These are phyloP conservation scores for Chara braunii DNA, from an alignment of 139 green algal species.

Conservation along the genomic window DNA sequence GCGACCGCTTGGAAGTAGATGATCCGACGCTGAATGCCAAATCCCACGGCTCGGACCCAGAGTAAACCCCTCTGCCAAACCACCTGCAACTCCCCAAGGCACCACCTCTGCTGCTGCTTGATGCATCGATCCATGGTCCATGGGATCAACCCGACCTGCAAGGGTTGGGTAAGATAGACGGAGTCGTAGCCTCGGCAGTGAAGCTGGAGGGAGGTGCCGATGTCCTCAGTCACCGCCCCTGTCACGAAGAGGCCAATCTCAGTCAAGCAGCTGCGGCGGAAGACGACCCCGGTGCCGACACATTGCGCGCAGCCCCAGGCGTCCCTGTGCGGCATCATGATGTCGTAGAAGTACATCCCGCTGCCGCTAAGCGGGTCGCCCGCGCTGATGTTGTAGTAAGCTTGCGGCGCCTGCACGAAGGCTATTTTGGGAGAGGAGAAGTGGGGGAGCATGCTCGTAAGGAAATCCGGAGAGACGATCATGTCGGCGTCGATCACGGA, in stretches of 20 bases:
- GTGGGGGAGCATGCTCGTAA: slow-evolving; percentile 25
- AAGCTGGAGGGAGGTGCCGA: background rate
- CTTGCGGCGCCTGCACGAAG: slow-evolving; percentile 32
- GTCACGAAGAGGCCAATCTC: background rate
- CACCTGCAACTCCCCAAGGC: slow-evolving; percentile 28
- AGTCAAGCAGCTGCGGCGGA: slow-evolving; percentile 7
- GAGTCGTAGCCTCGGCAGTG: slow-evolving; percentile 1
- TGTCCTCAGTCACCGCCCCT: too few species aligned
- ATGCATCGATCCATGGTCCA: too few species aligned
- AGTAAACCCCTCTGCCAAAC: slow-evolving; percentile 31
- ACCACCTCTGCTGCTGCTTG: too few species aligned
- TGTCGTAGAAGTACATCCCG: slow-evolving; percentile 41
- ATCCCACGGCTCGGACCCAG: background rate
- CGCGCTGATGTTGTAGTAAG: slow-evolving; percentile 36
- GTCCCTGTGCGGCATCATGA: too few species aligned
- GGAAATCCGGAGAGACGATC: slow-evolving; percentile 22
- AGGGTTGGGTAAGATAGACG: slow-evolving; percentile 3
- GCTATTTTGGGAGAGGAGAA: slow-evolving; percentile 14
- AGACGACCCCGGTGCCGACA: slow-evolving; percentile 18
- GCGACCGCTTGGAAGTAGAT: background rate
- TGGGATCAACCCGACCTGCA: too few species aligned
- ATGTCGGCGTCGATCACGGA: slow-evolving; percentile 32
- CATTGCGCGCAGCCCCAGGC: too few species aligned
- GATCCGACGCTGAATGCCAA: slow-evolving; percentile 3
- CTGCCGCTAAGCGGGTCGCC: slow-evolving; percentile 32